Conservation (phyloP, 2,329 filamentous ascomycete species). For the Trematosphaeria pertusa region DNA sequence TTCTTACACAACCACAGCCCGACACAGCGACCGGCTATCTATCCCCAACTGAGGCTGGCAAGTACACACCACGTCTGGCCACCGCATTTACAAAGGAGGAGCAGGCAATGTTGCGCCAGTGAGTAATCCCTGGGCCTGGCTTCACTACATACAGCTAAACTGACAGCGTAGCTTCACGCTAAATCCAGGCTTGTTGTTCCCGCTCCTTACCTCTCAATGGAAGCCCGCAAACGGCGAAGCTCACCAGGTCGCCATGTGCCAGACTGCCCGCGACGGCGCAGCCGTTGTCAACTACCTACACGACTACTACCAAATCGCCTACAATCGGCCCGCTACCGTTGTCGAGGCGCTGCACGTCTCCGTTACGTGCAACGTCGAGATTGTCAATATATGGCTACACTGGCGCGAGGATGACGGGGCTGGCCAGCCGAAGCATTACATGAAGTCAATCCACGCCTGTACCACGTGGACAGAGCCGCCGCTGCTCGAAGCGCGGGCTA, state of each 20-base stretch:
- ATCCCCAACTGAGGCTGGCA: neutral
- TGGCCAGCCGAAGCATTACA: neutral
- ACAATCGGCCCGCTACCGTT: neutral
- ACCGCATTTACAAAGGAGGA: neutral
- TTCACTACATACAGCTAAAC: neutral
- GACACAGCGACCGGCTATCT: neutral
- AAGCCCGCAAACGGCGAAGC: neutral
- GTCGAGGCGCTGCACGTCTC: slow-evolving; percentile 1
- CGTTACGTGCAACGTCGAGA: neutral
- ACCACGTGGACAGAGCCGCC: neutral
- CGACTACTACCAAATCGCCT: neutral
- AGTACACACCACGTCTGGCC: neutral
- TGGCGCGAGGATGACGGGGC: neutral
- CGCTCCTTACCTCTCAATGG: slow-evolving; percentile 1
- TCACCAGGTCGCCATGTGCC: neutral
- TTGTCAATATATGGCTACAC: neutral
- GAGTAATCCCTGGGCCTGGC: too few species aligned
- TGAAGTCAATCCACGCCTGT: neutral
- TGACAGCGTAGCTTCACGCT: neutral
- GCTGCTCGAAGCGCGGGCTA: neutral
- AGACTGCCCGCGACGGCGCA: slow-evolving; percentile 1
- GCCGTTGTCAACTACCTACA: neutral
- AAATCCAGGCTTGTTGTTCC: neutral
- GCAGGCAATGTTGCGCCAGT: neutral
- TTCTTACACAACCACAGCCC: neutral